Conservation (phyloP, 2,329 filamentous ascomycete genomes). For the Beauveria sp. region DNA sequence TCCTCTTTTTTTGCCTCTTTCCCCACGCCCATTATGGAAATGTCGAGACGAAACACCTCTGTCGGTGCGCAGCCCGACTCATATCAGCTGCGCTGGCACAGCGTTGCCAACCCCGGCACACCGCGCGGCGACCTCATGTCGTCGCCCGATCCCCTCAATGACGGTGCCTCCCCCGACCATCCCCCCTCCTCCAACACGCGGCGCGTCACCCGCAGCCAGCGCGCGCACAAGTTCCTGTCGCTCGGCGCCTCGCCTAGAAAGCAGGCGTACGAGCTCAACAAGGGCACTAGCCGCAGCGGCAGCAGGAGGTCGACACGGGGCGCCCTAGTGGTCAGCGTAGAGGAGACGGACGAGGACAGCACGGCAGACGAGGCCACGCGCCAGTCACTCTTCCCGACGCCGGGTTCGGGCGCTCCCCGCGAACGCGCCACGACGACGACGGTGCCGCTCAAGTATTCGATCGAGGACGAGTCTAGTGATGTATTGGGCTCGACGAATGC, state of each 20-base stretch:
- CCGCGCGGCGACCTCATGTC: slow-evolving; percentile 38
- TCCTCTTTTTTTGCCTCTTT: not conserved
- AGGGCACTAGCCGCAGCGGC: slow-evolving; percentile 31
- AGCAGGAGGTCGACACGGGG: slow-evolving; percentile 40
- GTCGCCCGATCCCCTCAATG: slow-evolving; percentile 44
- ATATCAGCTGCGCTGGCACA: slow-evolving; percentile 28
- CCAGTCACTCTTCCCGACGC: slow-evolving; percentile 36
- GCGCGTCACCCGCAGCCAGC: slow-evolving; percentile 38
- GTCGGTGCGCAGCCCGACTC: slow-evolving; percentile 16
- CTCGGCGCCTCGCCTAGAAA: slow-evolving; percentile 42
- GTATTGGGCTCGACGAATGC: slow-evolving; percentile 26
- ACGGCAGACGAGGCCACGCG: slow-evolving; percentile 25
- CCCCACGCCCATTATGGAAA: slow-evolving; percentile 9
- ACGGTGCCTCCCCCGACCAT: slow-evolving; percentile 25
- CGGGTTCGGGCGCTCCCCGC: slow-evolving; percentile 33
- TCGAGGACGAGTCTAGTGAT: slow-evolving; percentile 26
- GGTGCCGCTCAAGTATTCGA: slow-evolving; percentile 41
- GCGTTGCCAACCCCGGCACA: slow-evolving; percentile 27
- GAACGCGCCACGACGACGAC: slow-evolving; percentile 40
- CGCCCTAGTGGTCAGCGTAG: slow-evolving; percentile 47
- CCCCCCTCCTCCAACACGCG: slow-evolving; percentile 30
- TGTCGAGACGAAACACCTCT: slow-evolving; percentile 7
- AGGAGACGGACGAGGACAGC: slow-evolving; percentile 40
- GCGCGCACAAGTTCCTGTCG: slow-evolving; percentile 30
- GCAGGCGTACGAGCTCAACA: slow-evolving; percentile 50